phyloP scores from a whole-genome alignment of 345 rosid species.

The Angophora floribunda region DNA sequence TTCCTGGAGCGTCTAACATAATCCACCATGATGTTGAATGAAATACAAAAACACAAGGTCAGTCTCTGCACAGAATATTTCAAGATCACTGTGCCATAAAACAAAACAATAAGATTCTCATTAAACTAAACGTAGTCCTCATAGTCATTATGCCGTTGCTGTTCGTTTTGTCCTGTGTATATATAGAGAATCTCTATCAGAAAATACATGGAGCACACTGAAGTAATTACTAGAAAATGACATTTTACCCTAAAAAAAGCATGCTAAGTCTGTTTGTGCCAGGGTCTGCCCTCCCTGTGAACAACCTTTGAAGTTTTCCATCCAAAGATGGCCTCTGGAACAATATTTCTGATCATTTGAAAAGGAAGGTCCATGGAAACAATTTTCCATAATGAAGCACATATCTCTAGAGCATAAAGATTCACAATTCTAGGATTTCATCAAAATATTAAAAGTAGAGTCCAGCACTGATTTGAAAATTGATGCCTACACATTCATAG shows the following conservation, averaged over 20 bases:
- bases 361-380: not conserved
- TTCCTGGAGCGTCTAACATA: not conserved
- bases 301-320: not conserved
- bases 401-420: not conserved
- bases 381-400: not conserved
- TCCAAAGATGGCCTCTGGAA: not conserved
- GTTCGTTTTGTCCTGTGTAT: not conserved
- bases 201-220: not conserved
- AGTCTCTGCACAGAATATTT: not conserved
- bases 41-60: not conserved
- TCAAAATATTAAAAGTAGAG: not conserved
- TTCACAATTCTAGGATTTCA: not conserved
- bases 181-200: not conserved
- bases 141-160: not conserved
- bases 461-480: not conserved
- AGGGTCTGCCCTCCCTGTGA: not conserved
- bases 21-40: not conserved
- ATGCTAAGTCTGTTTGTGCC: not conserved
- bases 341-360: not conserved
- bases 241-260: not conserved
- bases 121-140: not conserved
- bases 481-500: not conserved
- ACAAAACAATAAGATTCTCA: not conserved
- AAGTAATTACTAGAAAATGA: not conserved
- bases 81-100: not conserved